Evolutionary conservation across 176 grass and related monocot genomes (phyloP), one percentile per base, ranked within the genome.

Genomic region (Zea luxurians): DNA sequence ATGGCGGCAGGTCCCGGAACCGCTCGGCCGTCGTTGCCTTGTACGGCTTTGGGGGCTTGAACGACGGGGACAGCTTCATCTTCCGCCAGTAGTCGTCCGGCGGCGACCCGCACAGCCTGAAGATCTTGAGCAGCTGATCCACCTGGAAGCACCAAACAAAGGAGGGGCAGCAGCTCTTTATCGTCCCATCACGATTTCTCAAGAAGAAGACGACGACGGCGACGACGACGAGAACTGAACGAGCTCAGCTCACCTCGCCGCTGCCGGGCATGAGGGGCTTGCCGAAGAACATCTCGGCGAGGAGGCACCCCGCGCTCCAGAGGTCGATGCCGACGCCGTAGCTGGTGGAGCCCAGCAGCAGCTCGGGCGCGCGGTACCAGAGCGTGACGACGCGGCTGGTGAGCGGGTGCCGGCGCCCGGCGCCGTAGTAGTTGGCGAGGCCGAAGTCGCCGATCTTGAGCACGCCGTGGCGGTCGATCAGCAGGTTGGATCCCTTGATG

Each of bases 11-110:
- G 48, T 79, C 78, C 44, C 73, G 54, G 83, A 85, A 83, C 79
- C 60, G 76, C 64, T 93, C 87, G 4, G 41, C 4, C 79, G 85
- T 77, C 2, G 74, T 80, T 1, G 91, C 7, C 77, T 83, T 90
- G 70, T 85, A 85, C 34, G 44, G 10, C 61, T 75, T 83, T 8
- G 82, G 82, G 0, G 75, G 82, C 68, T 76, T 82, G 85, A 85
- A 80, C 70, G 8, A 76, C 16, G 78, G 45, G 3, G 82, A 50
- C 13, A 88, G 48, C 78, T 85, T 90, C 48, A 80, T 44, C 67
- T 80, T 93, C 55, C 78, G 12, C 87, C 85, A 90, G 84, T 88
- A 93, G 8, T 93, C 85, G 47, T 85, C 87, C 5, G 91, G 75
- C 67, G 91, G 91, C 10, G 91, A 85, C 18, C 91, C 91, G 64